These are phyloP conservation scores for Pichia gijzeniarum DNA, from an alignment of 805 yeast species.

Conservation along the genomic window DNA sequence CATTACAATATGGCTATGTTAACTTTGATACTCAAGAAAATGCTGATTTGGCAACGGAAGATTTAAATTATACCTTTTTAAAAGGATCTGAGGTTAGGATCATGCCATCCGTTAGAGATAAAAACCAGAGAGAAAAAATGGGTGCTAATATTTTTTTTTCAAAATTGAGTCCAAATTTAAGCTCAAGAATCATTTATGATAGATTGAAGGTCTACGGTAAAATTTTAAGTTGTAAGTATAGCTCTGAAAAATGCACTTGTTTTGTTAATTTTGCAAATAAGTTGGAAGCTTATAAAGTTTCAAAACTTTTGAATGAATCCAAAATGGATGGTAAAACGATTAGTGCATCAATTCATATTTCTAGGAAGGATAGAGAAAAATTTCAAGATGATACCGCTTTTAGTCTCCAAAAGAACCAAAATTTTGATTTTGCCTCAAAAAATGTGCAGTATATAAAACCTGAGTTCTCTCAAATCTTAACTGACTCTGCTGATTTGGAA, in stretches of 20 bases:
- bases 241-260: constrained; percentile 24
- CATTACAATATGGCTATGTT: constrained; percentile 71
- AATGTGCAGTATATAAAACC: too few relatives aligned
- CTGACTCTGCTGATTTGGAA: too few relatives aligned
- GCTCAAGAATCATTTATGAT: constrained; percentile 26
- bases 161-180: constrained; percentile 35
- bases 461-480: too few relatives aligned
- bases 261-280: constrained; percentile 37
- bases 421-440: neutral
- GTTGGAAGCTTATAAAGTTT: constrained; percentile 31
- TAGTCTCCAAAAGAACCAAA: neutral
- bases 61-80: constrained; percentile 44
- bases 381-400: constrained; percentile 6
- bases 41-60: constrained; percentile 51
- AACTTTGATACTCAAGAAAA: constrained; percentile 46
- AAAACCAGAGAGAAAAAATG: constrained; percentile 32
- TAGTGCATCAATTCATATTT: constrained; percentile 26
- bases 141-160: constrained; percentile 49
- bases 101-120: constrained; percentile 48
- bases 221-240: constrained; percentile 29
- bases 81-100: constrained; percentile 42
- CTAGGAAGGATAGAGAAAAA: constrained; percentile 24
- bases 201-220: constrained; percentile 24
- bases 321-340: constrained; percentile 20
- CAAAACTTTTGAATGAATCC: constrained; percentile 24